Evolutionary conservation across 192 early-diverging fungal genomes (phyloP).

Genomic region (Geosiphon pyriformis): DNA sequence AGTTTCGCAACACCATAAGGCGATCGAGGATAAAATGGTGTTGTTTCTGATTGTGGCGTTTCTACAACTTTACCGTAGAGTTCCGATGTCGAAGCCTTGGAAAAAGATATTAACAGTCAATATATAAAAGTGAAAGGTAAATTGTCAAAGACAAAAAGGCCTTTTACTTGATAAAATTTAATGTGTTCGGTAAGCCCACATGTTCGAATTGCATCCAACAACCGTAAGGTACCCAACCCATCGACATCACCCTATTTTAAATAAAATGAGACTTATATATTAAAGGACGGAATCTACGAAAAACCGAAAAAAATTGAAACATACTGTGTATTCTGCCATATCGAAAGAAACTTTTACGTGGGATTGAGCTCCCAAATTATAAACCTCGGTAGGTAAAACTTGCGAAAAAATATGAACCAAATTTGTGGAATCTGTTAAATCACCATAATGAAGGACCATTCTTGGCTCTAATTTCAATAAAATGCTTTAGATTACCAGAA

Average conservation of each 20-base stretch:
- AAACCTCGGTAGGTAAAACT: constrained; percentile 70
- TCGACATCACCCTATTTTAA: constrained; percentile 55
- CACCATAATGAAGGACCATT: constrained; percentile 75
- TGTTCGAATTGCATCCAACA: constrained; percentile 74
- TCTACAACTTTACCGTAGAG: constrained; percentile 74
- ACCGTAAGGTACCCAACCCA: constrained; percentile 70
- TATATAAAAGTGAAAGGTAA: constrained; percentile 52
- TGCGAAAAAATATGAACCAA: constrained; percentile 68
- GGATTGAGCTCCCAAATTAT: constrained; percentile 75
- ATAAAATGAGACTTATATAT: background rate
- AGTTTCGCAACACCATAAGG: constrained; percentile 80
- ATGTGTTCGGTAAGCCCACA: constrained; percentile 58
- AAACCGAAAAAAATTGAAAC: background rate
- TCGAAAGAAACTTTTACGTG: constrained; percentile 69
- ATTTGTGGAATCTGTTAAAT: constrained; percentile 74
- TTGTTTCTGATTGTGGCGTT: constrained; percentile 74
- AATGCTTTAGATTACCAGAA: background rate
- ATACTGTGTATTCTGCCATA: constrained; percentile 70
- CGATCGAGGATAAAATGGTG: constrained; percentile 76
- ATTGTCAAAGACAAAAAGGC: background rate
- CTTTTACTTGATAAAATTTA: constrained; percentile 51
- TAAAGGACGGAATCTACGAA: background rate
- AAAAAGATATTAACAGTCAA: constrained; percentile 46
- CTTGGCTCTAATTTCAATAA: constrained; percentile 37
- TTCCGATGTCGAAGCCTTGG: constrained; percentile 67